A percentile compares a stretch with the other conserved stretches of the same genome.
phyloP scores from a whole-genome alignment of 768 basidiomycete species.

The Rhodotorula toruloides region DNA sequence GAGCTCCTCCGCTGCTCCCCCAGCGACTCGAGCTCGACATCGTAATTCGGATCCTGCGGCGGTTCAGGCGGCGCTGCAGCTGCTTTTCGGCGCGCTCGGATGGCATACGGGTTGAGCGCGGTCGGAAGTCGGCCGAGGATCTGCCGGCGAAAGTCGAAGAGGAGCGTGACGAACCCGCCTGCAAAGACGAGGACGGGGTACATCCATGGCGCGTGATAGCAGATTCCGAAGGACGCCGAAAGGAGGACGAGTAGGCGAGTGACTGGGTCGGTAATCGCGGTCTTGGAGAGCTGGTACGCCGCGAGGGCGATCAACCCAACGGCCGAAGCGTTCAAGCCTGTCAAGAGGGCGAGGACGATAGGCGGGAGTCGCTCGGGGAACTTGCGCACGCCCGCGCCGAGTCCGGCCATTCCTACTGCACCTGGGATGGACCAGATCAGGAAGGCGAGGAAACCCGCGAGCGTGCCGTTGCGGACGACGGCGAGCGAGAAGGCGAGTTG shows the following conservation, averaged over 20 bases:
- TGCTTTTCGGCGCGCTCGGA: not conserved
- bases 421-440: conserved; percentile 54
- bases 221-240: conserved; percentile 53
- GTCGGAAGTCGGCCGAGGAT: not conserved
- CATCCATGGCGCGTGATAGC: conserved; percentile 57
- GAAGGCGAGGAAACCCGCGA: conserved; percentile 52
- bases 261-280: conserved; percentile 52
- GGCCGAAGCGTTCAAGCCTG: conserved; percentile 56
- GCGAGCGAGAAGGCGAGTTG: conserved; percentile 55
- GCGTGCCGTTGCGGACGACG: conserved; percentile 50
- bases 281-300: conserved; percentile 52
- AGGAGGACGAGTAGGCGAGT: conserved; percentile 51
- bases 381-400: conserved; percentile 51
- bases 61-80: no score
- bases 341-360: conserved; percentile 54
- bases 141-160: conserved; percentile 47
- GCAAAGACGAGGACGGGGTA: conserved; percentile 52
- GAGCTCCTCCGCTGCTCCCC: no score
- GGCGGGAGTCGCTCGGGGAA: conserved; percentile 52
- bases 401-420: conserved; percentile 52
- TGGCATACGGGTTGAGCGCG: not conserved
- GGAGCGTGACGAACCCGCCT: conserved; percentile 50
- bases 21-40: no score
- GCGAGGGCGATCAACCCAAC: conserved; percentile 57
- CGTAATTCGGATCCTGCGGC: no score